These are phyloP conservation scores for Rhazya stricta DNA, from an alignment of 257 asterid species.

Conservation along the genomic window DNA sequence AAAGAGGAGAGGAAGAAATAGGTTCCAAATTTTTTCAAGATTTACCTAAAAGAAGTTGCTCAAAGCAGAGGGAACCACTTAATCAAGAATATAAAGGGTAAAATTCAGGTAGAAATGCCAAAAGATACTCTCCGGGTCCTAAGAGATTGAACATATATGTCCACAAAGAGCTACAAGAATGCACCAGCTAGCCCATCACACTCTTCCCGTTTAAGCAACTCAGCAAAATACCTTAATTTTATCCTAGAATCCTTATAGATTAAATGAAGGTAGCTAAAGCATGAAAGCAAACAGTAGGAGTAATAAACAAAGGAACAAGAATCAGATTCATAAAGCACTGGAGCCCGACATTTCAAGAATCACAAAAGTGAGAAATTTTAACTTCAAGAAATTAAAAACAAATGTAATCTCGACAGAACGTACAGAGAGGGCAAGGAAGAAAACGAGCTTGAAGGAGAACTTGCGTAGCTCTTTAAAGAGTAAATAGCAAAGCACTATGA, in stretches of 20 bases:
- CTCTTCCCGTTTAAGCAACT: background rate
- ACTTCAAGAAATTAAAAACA: slow-evolving; percentile 1
- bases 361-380: background rate
- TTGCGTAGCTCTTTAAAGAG: slow-evolving; percentile 91
- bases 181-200: background rate
- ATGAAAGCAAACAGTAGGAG: background rate
- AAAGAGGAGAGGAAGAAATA: background rate
- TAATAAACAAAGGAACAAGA: background rate
- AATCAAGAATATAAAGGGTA: background rate
- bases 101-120: background rate
- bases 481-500: slow-evolving; percentile 87
- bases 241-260: background rate
- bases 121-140: background rate
- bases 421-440: slow-evolving; percentile 96
- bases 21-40: background rate
- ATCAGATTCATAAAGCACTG: background rate
- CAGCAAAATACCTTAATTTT: background rate
- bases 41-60: background rate
- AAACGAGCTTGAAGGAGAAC: slow-evolving; percentile 97
- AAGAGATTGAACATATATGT: background rate
- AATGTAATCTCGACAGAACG: slow-evolving; percentile 11
- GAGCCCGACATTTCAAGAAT: background rate
- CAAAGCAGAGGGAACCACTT: background rate
- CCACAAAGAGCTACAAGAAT: background rate
- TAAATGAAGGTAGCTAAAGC: background rate